Evolutionary conservation across 768 basidiomycete genomes (phyloP), one percentile per base, ranked within the genome.

Genomic region (Lyophyllum atratum): DNA sequence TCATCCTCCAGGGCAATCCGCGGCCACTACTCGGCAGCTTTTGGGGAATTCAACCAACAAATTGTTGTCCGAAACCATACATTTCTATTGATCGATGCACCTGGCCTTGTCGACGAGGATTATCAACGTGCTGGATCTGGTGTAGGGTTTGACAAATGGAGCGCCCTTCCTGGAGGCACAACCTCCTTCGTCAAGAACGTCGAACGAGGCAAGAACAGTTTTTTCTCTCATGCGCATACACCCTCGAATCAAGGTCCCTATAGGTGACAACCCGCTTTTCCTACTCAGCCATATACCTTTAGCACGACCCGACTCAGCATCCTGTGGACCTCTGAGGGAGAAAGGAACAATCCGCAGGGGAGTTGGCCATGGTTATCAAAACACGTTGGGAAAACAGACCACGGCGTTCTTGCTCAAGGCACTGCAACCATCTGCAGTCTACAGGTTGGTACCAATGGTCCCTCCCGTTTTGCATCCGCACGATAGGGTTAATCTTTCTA

Each of bases 261-360:
- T 33, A 76, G 74, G 68, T 42, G 59, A 64, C 37, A 68, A 80
- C 22, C 85, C 86, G 12, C 68, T 82, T 17, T 82, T 96, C 49
- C 72, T 98, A 24, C 78, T 98, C 55, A 88, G 83, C 51, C 95
- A 98, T 68, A 93, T 97, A 45, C 95, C 95, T 4, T 77, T 97
- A 15, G 84, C 84, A 7, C 80, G 95, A 33, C 81, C 88, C 0
- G 90, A 91, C 54, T 80, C 81, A 4, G 87, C 87, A 7, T 73
- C 77, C 0, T 97, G 95, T 64, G 95, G 95, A 15, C 86, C 89
- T 0, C 59, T 85, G 21, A 80, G 93, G 59, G 93, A 95, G 67
- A 77, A 76, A 46, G 87, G 86, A 0, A 78, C 81, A 8, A 92
- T 96, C 62, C 80, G 80, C 15, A 81, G 86, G 49, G 89, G 90